Conservation (phyloP, 352 stramenopile genomes). For the Albugo laibachii region DNA sequence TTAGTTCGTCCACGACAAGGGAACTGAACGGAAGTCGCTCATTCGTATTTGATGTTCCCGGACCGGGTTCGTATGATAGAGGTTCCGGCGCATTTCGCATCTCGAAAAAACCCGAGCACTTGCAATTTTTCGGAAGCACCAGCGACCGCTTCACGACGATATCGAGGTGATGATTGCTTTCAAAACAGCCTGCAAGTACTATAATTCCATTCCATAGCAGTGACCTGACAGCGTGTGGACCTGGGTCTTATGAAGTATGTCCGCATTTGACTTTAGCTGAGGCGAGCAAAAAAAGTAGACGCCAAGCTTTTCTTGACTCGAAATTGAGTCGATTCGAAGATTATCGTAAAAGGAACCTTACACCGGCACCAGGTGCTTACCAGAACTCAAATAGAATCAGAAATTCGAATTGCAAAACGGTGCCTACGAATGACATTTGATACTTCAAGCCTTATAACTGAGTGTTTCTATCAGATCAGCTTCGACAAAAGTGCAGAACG, state of each 20-base stretch:
- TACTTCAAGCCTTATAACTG: too few relatives aligned
- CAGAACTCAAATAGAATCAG: too few relatives aligned
- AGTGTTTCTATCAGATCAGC: too few relatives aligned
- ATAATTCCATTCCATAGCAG: not conserved
- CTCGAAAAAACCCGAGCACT: slow-evolving; percentile 33
- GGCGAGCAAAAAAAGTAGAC: slow-evolving; percentile 31
- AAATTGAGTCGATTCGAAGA: slow-evolving; percentile 7
- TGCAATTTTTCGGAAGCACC: slow-evolving; percentile 71
- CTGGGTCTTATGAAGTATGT: slow-evolving; percentile 1
- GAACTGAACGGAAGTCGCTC: slow-evolving; percentile 10
- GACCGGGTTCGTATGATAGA: slow-evolving; percentile 36
- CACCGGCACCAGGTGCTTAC: too few relatives aligned
- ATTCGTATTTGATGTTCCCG: slow-evolving; percentile 23
- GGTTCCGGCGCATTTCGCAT: slow-evolving; percentile 19
- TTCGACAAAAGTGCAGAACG: too few relatives aligned
- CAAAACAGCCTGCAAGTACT: not conserved
- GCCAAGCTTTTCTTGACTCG: slow-evolving; percentile 14
- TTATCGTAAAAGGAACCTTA: too few relatives aligned
- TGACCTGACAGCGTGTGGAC: slow-evolving; percentile 7
- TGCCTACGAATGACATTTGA: too few relatives aligned
- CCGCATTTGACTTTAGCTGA: slow-evolving; percentile 15
- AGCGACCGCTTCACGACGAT: slow-evolving; percentile 31
- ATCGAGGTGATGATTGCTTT: slow-evolving; percentile 9
- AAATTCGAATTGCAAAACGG: too few relatives aligned
- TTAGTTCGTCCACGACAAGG: slow-evolving; percentile 51